Conservation (phyloP, 306 rosid species). For the Nissolia schottii region DNA sequence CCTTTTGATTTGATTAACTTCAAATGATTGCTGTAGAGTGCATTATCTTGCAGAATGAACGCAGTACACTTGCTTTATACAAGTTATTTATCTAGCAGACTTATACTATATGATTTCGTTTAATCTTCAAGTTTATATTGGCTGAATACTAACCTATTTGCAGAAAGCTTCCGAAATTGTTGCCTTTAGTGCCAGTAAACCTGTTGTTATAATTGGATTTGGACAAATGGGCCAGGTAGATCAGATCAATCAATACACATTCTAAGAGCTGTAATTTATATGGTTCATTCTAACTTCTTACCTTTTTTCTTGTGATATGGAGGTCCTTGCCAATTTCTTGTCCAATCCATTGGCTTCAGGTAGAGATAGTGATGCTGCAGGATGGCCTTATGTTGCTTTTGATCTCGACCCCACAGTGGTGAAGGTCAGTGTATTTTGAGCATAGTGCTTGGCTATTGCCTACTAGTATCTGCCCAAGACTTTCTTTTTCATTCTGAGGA, state of each 20-base stretch:
- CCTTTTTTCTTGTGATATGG: conserved; percentile 22
- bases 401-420: conserved; percentile 84
- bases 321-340: conserved; percentile 96
- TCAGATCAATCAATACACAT: conserved; percentile 27
- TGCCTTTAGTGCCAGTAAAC: conserved; percentile 62
- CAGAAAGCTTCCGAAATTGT: conserved; percentile 58
- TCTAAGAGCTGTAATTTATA: conserved; percentile 17
- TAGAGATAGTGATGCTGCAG: conserved; percentile 49
- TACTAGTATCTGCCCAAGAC: background rate
- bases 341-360: conserved; percentile 78
- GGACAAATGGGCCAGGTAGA: conserved; percentile 98
- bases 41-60: background rate
- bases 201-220: conserved; percentile 91
- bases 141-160: conserved; percentile 26
- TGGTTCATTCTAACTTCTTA: conserved; percentile 20
- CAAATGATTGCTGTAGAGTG: background rate
- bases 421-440: conserved; percentile 51
- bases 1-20: background rate
- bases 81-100: background rate
- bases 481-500: background rate
- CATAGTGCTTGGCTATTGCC: background rate
- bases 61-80: background rate
- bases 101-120: conserved; percentile 12
- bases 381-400: conserved; percentile 82
- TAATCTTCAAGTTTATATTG: conserved; percentile 21